phyloP scores from a whole-genome alignment of 371 early-diverging fungal species.

The Rhizomucor miehei region DNA sequence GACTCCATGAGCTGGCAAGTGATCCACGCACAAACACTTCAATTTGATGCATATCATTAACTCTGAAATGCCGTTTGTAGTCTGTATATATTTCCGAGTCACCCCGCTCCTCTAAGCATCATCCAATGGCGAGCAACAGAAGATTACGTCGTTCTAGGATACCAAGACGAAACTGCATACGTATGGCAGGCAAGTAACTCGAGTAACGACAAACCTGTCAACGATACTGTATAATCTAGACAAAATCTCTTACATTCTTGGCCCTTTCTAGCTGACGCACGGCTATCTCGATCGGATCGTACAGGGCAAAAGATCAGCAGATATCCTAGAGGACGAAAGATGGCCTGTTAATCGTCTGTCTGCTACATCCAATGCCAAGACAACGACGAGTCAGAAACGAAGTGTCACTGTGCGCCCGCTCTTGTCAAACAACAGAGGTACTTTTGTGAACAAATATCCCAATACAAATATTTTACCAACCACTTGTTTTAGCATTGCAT shows the following conservation, averaged over 20 bases:
- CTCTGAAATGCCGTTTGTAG: no score
- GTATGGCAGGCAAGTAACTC: slow-evolving; percentile 73
- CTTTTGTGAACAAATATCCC: slow-evolving; percentile 4
- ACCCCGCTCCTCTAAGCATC: slow-evolving; percentile 45
- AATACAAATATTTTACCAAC: no score
- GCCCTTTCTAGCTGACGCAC: slow-evolving; percentile 58
- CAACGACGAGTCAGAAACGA: slow-evolving; percentile 19
- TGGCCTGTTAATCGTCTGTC: slow-evolving; percentile 51
- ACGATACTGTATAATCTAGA: neutral
- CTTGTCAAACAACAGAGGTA: slow-evolving; percentile 26
- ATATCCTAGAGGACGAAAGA: slow-evolving; percentile 56
- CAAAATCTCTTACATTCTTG: no score
- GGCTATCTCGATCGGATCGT: slow-evolving; percentile 72
- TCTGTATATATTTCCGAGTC: slow-evolving; percentile 61
- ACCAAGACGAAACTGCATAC: slow-evolving; percentile 60
- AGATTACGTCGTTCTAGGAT: slow-evolving; percentile 65
- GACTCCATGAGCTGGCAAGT: slow-evolving; percentile 75
- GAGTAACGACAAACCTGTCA: neutral
- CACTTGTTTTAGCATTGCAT: neutral
- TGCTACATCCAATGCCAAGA: slow-evolving; percentile 8
- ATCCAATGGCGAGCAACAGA: slow-evolving; percentile 74
- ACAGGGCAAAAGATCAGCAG: slow-evolving; percentile 50
- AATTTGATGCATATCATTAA: no score
- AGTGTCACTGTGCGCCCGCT: slow-evolving; percentile 27
- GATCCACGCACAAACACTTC: no score